Evolutionary conservation across 768 basidiomycete species (phyloP).

Genomic region (Podaxis sp.): DNA sequence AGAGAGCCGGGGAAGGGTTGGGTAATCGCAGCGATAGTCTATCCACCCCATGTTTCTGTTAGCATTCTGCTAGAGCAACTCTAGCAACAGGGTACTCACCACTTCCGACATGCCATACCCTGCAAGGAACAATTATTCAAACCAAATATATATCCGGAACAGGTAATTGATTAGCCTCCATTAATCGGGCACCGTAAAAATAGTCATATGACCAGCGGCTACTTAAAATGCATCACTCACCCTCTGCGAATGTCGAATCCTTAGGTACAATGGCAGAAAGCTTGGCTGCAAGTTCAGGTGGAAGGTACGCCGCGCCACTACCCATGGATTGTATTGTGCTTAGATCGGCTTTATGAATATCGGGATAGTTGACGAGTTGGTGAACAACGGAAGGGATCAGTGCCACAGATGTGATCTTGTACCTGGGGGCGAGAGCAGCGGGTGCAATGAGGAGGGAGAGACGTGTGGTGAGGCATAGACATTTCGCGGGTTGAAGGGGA

Average conservation of each 20-base stretch:
- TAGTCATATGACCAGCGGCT: background rate
- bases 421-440: conserved; percentile 31
- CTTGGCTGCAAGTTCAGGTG: conserved; percentile 44
- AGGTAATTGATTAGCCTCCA: no score
- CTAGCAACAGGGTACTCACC: conserved; percentile 32
- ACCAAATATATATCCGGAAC: no score
- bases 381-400: conserved; percentile 63
- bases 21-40: conserved; percentile 53
- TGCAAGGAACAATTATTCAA: conserved; percentile 16
- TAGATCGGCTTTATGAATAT: conserved; percentile 44
- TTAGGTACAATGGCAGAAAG: conserved; percentile 32
- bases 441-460: background rate
- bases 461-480: background rate
- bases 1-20: conserved; percentile 44
- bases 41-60: background rate
- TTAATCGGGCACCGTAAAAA: no score
- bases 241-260: conserved; percentile 36
- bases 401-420: conserved; percentile 42
- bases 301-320: conserved; percentile 67
- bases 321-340: conserved; percentile 39
- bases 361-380: conserved; percentile 58
- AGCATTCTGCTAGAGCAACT: background rate
- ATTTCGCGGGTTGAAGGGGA: background rate
- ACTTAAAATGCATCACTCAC: conserved; percentile 23
- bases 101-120: conserved; percentile 73